These are phyloP conservation scores for Stephania japonica DNA, from an alignment of 164 flowering plant genomes.

Conservation along the genomic window DNA sequence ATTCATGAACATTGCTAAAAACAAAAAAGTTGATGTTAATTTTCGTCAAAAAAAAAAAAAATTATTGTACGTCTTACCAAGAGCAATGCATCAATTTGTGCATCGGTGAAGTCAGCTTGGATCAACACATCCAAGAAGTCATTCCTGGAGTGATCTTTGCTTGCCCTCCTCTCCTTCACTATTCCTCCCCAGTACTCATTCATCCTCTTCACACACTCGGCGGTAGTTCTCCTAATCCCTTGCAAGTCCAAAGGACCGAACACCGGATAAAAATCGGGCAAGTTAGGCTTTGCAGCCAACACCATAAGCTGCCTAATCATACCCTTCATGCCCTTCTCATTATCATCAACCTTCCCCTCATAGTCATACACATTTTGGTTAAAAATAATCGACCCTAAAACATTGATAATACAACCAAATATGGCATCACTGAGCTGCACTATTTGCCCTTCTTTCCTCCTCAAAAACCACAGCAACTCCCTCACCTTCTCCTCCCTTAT, in stretches of 20 bases:
- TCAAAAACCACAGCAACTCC: slow-evolving; percentile 23
- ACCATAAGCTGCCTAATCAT: slow-evolving; percentile 12
- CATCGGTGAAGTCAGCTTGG: slow-evolving; percentile 15
- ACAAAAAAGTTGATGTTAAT: too few relatives aligned
- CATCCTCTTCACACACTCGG: slow-evolving; percentile 1
- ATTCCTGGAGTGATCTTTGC: not conserved
- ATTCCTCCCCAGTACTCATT: slow-evolving; percentile 23
- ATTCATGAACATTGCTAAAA: too few relatives aligned
- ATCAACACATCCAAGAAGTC: slow-evolving; percentile 33
- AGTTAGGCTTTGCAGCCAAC: slow-evolving; percentile 20
- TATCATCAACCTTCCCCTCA: slow-evolving; percentile 8
- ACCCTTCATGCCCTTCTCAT: slow-evolving; percentile 16
- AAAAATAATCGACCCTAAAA: slow-evolving; percentile 17
- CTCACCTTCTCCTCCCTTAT: slow-evolving; percentile 25
- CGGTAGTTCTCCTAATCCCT: slow-evolving; percentile 15
- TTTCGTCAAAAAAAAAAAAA: too few relatives aligned
- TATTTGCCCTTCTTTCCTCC: slow-evolving; percentile 17
- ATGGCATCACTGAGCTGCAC: slow-evolving; percentile 21
- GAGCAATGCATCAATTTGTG: slow-evolving; percentile 27
- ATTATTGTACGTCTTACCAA: slow-evolving; percentile 14
- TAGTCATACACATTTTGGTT: slow-evolving; percentile 22
- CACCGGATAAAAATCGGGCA: slow-evolving; percentile 29
- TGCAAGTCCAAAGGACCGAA: slow-evolving; percentile 27
- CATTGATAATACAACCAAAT: slow-evolving; percentile 20
- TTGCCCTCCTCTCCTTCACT: slow-evolving; percentile 28